phyloP scores from a whole-genome alignment of 345 rosid genomes.

The Camelina laxa region DNA sequence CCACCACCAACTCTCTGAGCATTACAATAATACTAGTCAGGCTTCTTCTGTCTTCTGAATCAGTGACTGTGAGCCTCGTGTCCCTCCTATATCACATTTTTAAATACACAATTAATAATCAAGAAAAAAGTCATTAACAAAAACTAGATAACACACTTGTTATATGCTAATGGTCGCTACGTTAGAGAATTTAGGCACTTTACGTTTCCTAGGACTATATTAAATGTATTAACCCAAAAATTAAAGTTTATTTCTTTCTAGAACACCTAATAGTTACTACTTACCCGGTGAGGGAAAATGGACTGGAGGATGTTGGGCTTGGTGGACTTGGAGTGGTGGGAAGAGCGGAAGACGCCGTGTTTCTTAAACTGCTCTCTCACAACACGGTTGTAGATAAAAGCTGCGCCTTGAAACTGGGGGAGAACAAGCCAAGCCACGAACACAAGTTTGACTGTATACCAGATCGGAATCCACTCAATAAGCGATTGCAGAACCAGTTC shows the following conservation, averaged over 20 bases:
- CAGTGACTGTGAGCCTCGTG: constrained; percentile 37
- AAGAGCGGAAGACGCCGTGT: constrained; percentile 30
- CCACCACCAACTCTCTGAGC: constrained; percentile 16
- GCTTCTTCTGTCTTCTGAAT: background rate
- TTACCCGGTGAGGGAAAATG: constrained; percentile 34
- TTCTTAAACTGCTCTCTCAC: constrained; percentile 65
- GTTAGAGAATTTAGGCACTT: background rate
- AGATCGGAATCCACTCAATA: constrained; percentile 80
- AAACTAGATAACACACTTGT: background rate
- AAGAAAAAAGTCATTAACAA: no score
- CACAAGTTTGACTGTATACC: constrained; percentile 71
- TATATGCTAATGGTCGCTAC: background rate
- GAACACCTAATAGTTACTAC: background rate
- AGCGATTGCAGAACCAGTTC: constrained; percentile 75
- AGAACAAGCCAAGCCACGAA: constrained; percentile 71
- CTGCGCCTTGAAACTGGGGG: constrained; percentile 78
- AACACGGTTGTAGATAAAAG: constrained; percentile 67
- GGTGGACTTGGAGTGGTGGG: constrained; percentile 3
- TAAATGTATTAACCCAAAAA: background rate
- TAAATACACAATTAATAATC: background rate
- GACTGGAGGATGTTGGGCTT: constrained; percentile 33
- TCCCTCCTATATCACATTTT: constrained; percentile 29
- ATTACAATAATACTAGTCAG: constrained; percentile 26
- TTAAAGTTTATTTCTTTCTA: background rate
- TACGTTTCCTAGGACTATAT: constrained; percentile 13